A percentile compares a stretch with the other conserved stretches of the same genome.
Conservation (phyloP, 345 rosid genomes). For the Cardamine occulta region DNA sequence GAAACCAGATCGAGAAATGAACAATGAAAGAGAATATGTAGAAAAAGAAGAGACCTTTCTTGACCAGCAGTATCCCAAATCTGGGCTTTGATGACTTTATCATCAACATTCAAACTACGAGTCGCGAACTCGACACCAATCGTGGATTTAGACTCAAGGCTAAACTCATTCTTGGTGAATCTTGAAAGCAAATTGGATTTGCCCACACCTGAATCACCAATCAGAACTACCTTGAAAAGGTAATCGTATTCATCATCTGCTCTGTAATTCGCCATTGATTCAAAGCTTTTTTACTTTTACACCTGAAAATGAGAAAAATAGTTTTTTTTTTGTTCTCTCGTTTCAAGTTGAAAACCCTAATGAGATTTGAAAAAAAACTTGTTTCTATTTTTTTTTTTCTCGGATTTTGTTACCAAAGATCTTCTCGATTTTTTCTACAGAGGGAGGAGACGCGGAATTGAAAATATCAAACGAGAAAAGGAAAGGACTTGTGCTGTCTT, state of each 20-base stretch:
- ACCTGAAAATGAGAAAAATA: background rate
- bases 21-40: background rate
- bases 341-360: slow-evolving; percentile 6
- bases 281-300: background rate
- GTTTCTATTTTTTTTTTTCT: background rate
- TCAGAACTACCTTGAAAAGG: slow-evolving; percentile 48
- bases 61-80: slow-evolving; percentile 54
- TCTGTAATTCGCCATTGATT: slow-evolving; percentile 49
- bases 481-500: slow-evolving; percentile 29
- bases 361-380: slow-evolving; percentile 6
- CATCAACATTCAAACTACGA: slow-evolving; percentile 45
- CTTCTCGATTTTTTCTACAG: slow-evolving; percentile 18
- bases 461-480: slow-evolving; percentile 23
- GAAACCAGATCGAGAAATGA: slow-evolving; percentile 31
- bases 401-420: slow-evolving; percentile 18
- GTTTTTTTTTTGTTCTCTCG: background rate
- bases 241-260: slow-evolving; percentile 51
- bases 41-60: slow-evolving; percentile 44
- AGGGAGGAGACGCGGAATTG: slow-evolving; percentile 37
- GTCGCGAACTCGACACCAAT: slow-evolving; percentile 52
- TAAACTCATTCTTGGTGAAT: slow-evolving; percentile 49
- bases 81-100: slow-evolving; percentile 53
- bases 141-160: slow-evolving; percentile 50
- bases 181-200: slow-evolving; percentile 44
- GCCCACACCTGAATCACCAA: slow-evolving; percentile 50